Base-by-base conservation (phyloP, 768 basidiomycete species). In the Agaricus blazei region DNA sequence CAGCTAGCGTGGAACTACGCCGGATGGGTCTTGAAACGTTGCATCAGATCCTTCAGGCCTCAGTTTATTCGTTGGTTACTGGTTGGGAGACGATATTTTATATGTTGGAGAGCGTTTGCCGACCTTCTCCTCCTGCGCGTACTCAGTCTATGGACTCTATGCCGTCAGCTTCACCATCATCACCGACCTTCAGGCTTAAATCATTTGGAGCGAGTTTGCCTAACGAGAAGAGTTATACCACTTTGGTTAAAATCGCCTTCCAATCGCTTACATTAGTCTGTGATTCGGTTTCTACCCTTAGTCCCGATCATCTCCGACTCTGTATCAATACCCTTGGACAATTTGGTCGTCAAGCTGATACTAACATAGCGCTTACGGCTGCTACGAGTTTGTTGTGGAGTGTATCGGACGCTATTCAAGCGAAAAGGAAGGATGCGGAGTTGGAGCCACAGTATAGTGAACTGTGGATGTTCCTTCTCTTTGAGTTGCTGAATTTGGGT, bases 11-110 rank as follows among this genome's bases (percentile, higher is more conserved):
- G 15, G 95, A 98, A 63, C 74, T 98, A 38, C 81, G 94, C 26
- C 76, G 85, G 24, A 89, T 94, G 83, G 96, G 93, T 0, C 73
- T 95, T 51, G 92, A 96, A 63, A 91, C 90, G 0, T 70, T 99
- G 9, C 90, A 94, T 60, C 83, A 90, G 60, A 94, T 99, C 51
- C 73, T 99, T 9, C 91, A 98, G 65, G 84, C 86, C 1, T 90
- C 92, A 0, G 96, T 92, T 0, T 93, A 98, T 68, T 93, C 93
- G 0, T 76, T 99, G 1, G 81, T 94, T 7, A 83, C 89, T 12
- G 96, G 97, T 0, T 99, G 96, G 96, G 87, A 89, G 61, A 88
- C 78, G 0, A 93, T 98, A 61, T 98, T 98, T 67, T 82, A 87
- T 60, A 94, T 98, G 81, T 76, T 99, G 5, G 83, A 84, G 41